Evolutionary conservation across 495 filamentous ascomycete species (phyloP), one percentile per base, ranked within the genome.

Genomic region (Staphylotrichum longicolle): DNA sequence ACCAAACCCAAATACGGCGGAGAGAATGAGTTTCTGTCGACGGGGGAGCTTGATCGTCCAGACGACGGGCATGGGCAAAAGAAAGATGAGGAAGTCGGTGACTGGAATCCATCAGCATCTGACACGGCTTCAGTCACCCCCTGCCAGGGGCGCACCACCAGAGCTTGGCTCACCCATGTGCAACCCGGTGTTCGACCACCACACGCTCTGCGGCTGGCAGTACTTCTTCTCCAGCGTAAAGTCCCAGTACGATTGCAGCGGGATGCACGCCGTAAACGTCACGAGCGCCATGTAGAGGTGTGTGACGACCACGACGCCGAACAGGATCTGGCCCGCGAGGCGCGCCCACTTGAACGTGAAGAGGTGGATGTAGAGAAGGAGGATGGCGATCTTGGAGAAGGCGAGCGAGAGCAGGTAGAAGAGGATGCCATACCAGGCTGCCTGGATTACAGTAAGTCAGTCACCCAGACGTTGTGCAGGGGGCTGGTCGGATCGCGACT

Each of bases 291-390:
- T 72, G 44, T 64, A 71, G 15, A 67, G 3, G 57, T 68, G 54
- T 55, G 61, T 54, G 6, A 65, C 7, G 42, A 70, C 53, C 35
- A 73, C 68, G 33, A 69, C 42, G 20, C 44, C 65, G 11, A 75
- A 32, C n/a, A 72, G 41, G 45, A 68, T 62, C 52, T 74, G 68
- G 33, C 70, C 69, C 34, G 63, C 70, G 33, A 61, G 47, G 8
- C 69, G 72, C 4, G 70, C 65, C 64, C 70, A 75, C 37, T 66
- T 66, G 63, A 72, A 73, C 55, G 66, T 66, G 55, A 79, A 77
- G 37, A 77, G 64, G 51, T 73, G 69, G 34, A 73, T 70, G 65
- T 79, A 79, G 41, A 79, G 69, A 8, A 61, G 60, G 8, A 79
- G 48, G 46, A 76, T 73, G 34, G 73, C 72, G 32, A 75, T 47